phyloP scores from a whole-genome alignment of 1,139 yeast species.

The Magnusiomyces paraingens region DNA sequence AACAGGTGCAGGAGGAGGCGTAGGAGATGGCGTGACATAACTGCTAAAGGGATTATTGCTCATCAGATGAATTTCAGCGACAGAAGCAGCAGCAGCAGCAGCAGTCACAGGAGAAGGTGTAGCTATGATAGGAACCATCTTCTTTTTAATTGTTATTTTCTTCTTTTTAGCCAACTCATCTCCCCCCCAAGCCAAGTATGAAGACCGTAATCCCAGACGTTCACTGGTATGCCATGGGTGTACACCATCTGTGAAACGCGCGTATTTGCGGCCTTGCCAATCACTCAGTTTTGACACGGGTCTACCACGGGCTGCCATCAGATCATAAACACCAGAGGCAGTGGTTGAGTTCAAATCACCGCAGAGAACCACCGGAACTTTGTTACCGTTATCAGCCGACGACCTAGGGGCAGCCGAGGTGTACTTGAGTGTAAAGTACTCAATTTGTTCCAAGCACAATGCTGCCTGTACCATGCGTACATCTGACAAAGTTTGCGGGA shows the following conservation, averaged over 20 bases:
- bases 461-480: conserved; percentile 6
- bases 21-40: background rate
- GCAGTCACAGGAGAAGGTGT: background rate
- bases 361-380: conserved; percentile 5
- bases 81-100: background rate
- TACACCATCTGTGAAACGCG: conserved; percentile 3
- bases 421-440: conserved; percentile 5
- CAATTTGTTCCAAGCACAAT: conserved; percentile 8
- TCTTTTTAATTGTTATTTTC: background rate
- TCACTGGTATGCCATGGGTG: background rate
- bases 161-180: background rate
- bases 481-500: background rate
- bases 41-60: background rate
- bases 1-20: background rate
- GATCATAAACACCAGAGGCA: background rate
- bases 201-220: background rate
- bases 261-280: conserved; percentile 6
- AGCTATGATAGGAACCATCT: background rate
- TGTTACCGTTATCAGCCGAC: conserved; percentile 1
- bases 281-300: background rate
- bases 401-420: conserved; percentile 1
- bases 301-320: background rate
- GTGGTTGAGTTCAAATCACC: conserved; percentile 4
- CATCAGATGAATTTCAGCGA: background rate
- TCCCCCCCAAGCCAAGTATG: background rate